These are phyloP conservation scores for Akanthomyces lecanii DNA, from an alignment of 2,329 filamentous ascomycete species.

Conservation along the genomic window DNA sequence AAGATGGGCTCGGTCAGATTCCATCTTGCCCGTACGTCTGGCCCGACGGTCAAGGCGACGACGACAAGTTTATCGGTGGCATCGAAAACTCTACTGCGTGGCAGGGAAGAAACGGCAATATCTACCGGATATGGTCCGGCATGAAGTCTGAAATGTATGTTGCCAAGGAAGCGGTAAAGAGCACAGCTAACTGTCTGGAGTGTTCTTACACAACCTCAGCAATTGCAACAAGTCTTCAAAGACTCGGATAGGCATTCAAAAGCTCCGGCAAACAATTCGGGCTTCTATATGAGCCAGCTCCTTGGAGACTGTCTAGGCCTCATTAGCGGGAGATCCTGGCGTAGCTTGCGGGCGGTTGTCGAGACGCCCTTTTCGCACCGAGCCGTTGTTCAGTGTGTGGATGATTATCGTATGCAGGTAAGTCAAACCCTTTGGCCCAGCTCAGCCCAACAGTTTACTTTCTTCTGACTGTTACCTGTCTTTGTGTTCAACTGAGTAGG, in stretches of 20 bases:
- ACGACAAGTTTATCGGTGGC: constrained; percentile 37
- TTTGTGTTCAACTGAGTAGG: too few relatives aligned
- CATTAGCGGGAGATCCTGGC: constrained; percentile 31
- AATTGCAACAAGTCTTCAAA: constrained; percentile 35
- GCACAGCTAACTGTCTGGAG: background rate
- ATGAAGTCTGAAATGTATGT: constrained; percentile 36
- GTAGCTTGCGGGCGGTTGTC: constrained; percentile 21
- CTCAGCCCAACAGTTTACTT: too few relatives aligned
- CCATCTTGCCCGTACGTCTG: background rate
- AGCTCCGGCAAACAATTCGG: constrained; percentile 37
- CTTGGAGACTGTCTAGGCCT: constrained; percentile 42
- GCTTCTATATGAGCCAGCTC: constrained; percentile 34
- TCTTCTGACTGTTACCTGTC: too few relatives aligned
- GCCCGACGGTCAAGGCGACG: constrained; percentile 37
- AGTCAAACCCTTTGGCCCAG: background rate
- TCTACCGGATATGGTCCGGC: constrained; percentile 38
- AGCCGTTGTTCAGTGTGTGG: background rate
- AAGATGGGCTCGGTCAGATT: background rate
- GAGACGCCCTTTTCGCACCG: constrained; percentile 21
- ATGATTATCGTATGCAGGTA: background rate
- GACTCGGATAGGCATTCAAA: constrained; percentile 43
- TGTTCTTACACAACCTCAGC: constrained; percentile 32
- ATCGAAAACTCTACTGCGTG: constrained; percentile 30
- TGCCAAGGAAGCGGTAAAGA: constrained; percentile 21
- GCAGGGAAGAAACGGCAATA: constrained; percentile 22